A percentile compares a stretch with the other conserved stretches of the same genome.
Conservation (phyloP, 108 stramenopile species). For the Seminavis robusta region DNA sequence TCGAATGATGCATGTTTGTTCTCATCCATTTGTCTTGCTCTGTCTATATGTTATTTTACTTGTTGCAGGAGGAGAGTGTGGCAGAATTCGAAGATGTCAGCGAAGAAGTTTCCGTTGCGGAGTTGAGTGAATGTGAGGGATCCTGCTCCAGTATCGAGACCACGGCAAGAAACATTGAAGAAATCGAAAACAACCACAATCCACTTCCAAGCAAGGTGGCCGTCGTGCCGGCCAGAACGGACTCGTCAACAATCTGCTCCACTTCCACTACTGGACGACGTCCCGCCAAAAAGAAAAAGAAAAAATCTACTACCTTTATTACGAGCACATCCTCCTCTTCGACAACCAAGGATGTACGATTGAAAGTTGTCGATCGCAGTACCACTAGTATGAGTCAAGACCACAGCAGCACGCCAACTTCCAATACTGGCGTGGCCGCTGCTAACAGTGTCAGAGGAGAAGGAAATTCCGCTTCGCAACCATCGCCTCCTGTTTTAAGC, state of each 20-base stretch:
- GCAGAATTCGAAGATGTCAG: conserved; percentile 23
- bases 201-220: not conserved
- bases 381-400: not conserved
- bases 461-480: not conserved
- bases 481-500: no score
- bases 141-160: not conserved
- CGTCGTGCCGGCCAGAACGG: not conserved
- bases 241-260: not conserved
- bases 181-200: not conserved
- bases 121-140: not conserved
- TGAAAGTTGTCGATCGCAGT: not conserved
- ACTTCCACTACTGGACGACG: not conserved
- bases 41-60: no score
- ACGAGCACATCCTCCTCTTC: no score
- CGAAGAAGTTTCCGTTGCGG: not conserved
- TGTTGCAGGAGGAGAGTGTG: conserved; percentile 32
- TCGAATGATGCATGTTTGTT: not conserved
- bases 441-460: not conserved
- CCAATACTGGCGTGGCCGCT: not conserved
- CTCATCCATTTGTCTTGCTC: not conserved
- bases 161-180: not conserved
- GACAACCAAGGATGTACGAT: no score
- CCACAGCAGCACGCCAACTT: not conserved
- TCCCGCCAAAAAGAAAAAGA: no score
- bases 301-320: no score